Evolutionary conservation across 805 yeast genomes (phyloP), one percentile per base, ranked within the genome.

Genomic region (Candida nonsorbophila): DNA sequence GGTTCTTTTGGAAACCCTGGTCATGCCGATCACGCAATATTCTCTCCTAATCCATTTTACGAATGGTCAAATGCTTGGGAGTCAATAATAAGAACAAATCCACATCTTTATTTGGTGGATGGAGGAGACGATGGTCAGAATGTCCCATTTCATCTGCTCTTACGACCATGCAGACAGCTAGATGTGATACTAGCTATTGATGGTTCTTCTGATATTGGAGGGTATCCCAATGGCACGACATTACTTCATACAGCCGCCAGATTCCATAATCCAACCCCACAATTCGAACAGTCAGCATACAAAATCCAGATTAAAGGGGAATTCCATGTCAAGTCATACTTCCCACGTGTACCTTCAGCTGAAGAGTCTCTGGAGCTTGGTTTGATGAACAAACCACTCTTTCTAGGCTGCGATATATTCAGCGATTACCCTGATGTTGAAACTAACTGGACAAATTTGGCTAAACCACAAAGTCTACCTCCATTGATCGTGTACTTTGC

Each of bases 21-120:
- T n/a, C 75, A 69, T 32, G 74, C 78, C 2, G 83, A 77, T 41
- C 76, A 70, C 49, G 84, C 84, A 0, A 42, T 76, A 2, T 67
- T 60, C 34, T 65, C 77, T 2, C 84, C 84, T 1, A 79, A 77
- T 35, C 84, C 86, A 2, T 79, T 79, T 44, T 67, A 56, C 36
- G 56, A 55, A 2, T 47, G 37, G 22, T 2, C 21, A 25, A 8
- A 25, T 16, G 22, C 45, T 14, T 21, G 21, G 11, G 12, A 21
- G 12, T 3, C 4, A 2, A 22, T 33, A 2, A 12, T 17, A 14
- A 22, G 19, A 17, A 26, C 24, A 10, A 41, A 33, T 22, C 22
- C 36, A 6, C 49, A 51, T 29, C 33, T 62, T 17, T 58, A 53
- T 30, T 36, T 62, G 13, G 66, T 52, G 1, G 75, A 69, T 43